These are phyloP conservation scores for Fusarium sp. DNA, from an alignment of 2,329 filamentous ascomycete species.

Conservation along the genomic window DNA sequence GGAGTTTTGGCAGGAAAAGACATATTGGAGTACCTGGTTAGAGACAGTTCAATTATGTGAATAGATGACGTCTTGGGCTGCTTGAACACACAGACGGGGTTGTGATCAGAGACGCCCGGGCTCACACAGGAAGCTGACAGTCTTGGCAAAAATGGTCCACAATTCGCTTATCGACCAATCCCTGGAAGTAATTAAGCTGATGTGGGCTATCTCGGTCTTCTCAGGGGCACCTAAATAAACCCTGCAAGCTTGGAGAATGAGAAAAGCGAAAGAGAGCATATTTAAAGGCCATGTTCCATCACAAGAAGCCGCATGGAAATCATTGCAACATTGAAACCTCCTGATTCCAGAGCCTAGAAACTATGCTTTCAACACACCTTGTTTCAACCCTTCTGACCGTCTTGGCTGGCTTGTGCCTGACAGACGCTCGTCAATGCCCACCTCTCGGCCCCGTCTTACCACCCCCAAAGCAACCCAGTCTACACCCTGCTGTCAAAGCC, in stretches of 20 bases:
- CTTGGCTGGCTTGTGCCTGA: background rate
- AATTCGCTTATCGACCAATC: background rate
- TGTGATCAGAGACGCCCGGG: background rate
- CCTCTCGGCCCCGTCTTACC: constrained; percentile 7
- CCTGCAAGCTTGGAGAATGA: background rate
- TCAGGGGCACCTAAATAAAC: background rate
- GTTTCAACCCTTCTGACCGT: background rate
- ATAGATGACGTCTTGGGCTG: background rate
- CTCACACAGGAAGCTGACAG: background rate
- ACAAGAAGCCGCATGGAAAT: accelerated
- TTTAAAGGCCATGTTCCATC: background rate
- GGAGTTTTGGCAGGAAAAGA: background rate
- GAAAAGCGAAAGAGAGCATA: too few species aligned
- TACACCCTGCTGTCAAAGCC: background rate
- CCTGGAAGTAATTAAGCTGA: background rate
- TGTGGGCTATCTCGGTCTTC: background rate
- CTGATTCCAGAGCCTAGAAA: accelerated
- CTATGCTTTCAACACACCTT: background rate
- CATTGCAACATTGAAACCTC: background rate
- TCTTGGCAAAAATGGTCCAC: background rate
- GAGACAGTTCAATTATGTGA: background rate
- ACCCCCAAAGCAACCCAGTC: background rate
- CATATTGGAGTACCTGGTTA: background rate
- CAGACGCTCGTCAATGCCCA: background rate
- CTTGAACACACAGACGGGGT: background rate